These are phyloP conservation scores for Paecilomyces fulvus DNA, from an alignment of 2,329 filamentous ascomycete genomes.

Conservation along the genomic window DNA sequence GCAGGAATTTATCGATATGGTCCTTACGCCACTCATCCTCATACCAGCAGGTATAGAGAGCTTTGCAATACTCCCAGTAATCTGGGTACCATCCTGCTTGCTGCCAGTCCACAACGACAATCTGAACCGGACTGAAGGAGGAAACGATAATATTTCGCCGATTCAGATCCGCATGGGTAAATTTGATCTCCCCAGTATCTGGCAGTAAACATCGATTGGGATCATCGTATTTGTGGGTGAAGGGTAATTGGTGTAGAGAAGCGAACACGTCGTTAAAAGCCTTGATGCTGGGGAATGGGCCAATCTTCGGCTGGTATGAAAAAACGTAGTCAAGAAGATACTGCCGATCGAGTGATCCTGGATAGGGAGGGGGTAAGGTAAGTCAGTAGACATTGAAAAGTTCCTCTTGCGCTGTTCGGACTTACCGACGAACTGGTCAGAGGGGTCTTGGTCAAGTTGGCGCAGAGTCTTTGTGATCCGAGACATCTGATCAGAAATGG, in stretches of 20 bases:
- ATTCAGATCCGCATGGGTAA: constrained; percentile 27
- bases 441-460: constrained; percentile 11
- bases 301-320: constrained; percentile 5
- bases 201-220: constrained; percentile 16
- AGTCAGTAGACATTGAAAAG: background rate
- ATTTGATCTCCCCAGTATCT: constrained; percentile 19
- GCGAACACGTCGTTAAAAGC: constrained; percentile 22
- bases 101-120: constrained; percentile 22
- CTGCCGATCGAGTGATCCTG: constrained; percentile 7
- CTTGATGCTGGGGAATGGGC: constrained; percentile 14
- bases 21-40: constrained; percentile 10
- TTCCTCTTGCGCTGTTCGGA: background rate
- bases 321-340: constrained; percentile 14
- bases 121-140: constrained; percentile 8
- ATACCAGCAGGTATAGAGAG: constrained; percentile 15
- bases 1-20: constrained; percentile 13
- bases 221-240: constrained; percentile 7
- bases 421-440: constrained; percentile 15
- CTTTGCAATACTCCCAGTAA: constrained; percentile 28
- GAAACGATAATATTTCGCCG: constrained; percentile 24
- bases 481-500: constrained; percentile 11
- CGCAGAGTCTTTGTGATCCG: constrained; percentile 11
- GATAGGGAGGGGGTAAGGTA: background rate
- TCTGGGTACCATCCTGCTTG: constrained; percentile 26
- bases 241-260: constrained; percentile 11